Evolutionary conservation across 495 filamentous ascomycete genomes (phyloP).

Genomic region (Xylaria castorea): DNA sequence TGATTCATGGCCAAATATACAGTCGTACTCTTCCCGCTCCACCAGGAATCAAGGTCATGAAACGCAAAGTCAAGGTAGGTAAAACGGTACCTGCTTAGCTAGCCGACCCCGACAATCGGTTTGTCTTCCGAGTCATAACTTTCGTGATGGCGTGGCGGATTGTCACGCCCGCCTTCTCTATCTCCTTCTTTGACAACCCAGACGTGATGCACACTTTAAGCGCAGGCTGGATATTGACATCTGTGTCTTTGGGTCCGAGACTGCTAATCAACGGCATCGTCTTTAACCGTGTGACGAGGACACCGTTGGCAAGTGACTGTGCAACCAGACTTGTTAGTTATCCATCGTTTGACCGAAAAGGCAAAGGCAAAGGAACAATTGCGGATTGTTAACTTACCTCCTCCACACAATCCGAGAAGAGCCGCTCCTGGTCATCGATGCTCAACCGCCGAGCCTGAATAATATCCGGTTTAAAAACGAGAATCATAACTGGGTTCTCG

Average conservation of each 20-base stretch:
- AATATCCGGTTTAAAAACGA: conserved; percentile 86
- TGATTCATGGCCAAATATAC: conserved; percentile 19
- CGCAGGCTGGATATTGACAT: conserved; percentile 71
- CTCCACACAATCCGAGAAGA: conserved; percentile 90
- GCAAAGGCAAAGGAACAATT: background rate
- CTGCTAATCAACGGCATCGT: conserved; percentile 66
- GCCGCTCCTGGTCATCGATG: conserved; percentile 77
- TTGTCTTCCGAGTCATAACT: conserved; percentile 66
- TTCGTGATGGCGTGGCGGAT: conserved; percentile 95
- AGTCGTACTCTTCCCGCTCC: background rate
- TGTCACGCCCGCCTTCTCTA: conserved; percentile 86
- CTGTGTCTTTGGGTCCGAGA: conserved; percentile 64
- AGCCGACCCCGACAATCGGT: conserved; percentile 38
- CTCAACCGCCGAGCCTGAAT: conserved; percentile 71
- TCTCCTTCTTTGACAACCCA: conserved; percentile 89
- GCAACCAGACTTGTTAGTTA: conserved; percentile 4
- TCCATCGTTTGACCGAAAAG: background rate
- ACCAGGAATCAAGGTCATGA: background rate
- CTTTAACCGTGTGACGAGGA: conserved; percentile 87
- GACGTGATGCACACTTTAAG: conserved; percentile 90
- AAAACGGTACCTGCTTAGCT: conserved; percentile 34
- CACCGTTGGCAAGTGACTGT: conserved; percentile 79
- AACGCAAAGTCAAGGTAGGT: background rate
- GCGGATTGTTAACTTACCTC: conserved; percentile 67
- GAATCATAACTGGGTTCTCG: conserved; percentile 86